Evolutionary conservation across 2,329 filamentous ascomycete genomes (phyloP), one percentile per base, ranked within the genome.

Genomic region (Cryphonectria nitschkei): DNA sequence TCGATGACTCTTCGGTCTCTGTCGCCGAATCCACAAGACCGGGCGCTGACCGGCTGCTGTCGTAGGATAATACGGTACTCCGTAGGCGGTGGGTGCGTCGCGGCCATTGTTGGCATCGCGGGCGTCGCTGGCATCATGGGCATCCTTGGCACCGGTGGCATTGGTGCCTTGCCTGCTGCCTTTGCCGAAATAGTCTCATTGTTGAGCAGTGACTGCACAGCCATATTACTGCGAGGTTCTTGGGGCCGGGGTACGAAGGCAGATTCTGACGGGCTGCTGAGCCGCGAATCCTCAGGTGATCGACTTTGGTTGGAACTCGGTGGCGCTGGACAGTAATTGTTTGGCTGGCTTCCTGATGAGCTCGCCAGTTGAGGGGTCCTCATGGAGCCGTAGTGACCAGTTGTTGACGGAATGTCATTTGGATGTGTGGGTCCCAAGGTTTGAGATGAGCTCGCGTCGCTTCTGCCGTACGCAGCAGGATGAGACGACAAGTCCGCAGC

Each of bases 1-100:
- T 96, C 93, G 73, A 96, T 93, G 22, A 94, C 92, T 73, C 93
- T 87, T 54, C 93, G 88, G 77, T 96, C 93, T 74, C 93, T 86
- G 80, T 95, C 93, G 72, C 93, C 93, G 78, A 94, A 95, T 1
- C 93, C 93, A 76, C 93, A 96, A 58, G 92, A 93, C 75, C 93
- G 86, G 68, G 93, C 93, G 0, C 92, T 92, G 26, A 89, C 84
- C 11, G 93, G 93, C 76, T 95, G 93, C 79, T 96, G 93, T 65
- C 93, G 90, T 73, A 95, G 88, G 61, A 80, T 82, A 70, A 93
- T 85, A 52, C 76, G 79, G 75, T 84, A 85, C 37, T 80, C 79
- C 19, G 77, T 76, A 6, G 46, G 29, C 13, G 52, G 54, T 2
- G 29, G 19, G 16, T 37, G 5, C 1, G 6, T 14, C 16, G 41